phyloP scores from a whole-genome alignment of 805 yeast genomes.

The Kurtzmaniella fragi region DNA sequence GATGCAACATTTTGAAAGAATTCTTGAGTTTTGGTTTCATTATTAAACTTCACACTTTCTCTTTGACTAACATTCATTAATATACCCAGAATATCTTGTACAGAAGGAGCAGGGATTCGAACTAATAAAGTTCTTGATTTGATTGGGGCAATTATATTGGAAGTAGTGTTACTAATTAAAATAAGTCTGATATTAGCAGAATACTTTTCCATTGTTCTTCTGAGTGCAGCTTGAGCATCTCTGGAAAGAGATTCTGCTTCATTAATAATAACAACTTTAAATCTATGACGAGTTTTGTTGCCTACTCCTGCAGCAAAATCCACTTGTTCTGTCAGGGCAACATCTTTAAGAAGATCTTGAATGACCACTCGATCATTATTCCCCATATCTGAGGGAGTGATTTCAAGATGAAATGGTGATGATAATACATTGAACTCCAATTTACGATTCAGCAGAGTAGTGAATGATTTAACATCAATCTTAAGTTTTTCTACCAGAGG shows the following conservation, averaged over 20 bases:
- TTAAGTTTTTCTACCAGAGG: conserved; percentile 71
- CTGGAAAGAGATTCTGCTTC: conserved; percentile 87
- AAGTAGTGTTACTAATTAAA: conserved; percentile 81
- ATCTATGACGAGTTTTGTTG: conserved; percentile 37
- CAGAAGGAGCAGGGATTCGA: conserved; percentile 80
- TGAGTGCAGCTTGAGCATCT: conserved; percentile 93
- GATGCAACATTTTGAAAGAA: conserved; percentile 50
- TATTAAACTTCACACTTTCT: conserved; percentile 47
- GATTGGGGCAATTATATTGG: conserved; percentile 90
- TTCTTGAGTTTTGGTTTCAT: conserved; percentile 23
- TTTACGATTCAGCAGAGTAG: conserved; percentile 68
- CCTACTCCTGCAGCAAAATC: conserved; percentile 48
- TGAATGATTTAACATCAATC: conserved; percentile 84
- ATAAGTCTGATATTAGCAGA: conserved; percentile 82
- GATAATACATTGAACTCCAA: conserved; percentile 91
- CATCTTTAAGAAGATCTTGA: conserved; percentile 88
- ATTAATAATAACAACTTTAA: conserved; percentile 79
- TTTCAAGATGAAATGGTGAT: conserved; percentile 84
- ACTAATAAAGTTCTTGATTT: conserved; percentile 86
- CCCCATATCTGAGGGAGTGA: conserved; percentile 96
- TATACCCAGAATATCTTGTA: conserved; percentile 51
- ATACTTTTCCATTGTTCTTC: conserved; percentile 95
- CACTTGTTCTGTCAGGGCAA: conserved; percentile 95
- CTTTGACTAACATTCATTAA: conserved; percentile 50
- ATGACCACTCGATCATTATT: conserved; percentile 92